Evolutionary conservation across 331 rosid genomes (phyloP).

Genomic region (Rhamnella rubrinervis): DNA sequence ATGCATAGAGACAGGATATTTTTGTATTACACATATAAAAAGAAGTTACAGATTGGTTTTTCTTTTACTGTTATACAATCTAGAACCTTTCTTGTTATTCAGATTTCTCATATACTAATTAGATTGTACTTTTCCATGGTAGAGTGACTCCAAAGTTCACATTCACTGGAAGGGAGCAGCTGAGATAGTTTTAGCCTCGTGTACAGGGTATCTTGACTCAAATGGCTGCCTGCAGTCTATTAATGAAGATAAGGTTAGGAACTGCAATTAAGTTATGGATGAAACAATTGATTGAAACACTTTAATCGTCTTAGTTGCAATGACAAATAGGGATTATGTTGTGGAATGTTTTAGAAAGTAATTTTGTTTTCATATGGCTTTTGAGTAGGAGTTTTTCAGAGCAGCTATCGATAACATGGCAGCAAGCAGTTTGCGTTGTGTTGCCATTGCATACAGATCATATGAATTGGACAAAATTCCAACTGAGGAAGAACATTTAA

Average conservation of each 20-base stretch:
- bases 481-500: slow-evolving; percentile 54
- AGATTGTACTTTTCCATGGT: slow-evolving; percentile 27
- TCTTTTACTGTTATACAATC: too few species aligned
- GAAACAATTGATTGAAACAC: neutral
- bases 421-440: slow-evolving; percentile 84
- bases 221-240: slow-evolving; percentile 55
- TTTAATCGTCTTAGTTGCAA: too few species aligned
- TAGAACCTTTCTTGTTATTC: slow-evolving; percentile 2
- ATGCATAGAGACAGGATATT: too few species aligned
- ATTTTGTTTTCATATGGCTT: slow-evolving; percentile 10
- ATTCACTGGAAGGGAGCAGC: slow-evolving; percentile 99
- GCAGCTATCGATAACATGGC: slow-evolving; percentile 80
- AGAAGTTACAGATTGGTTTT: too few species aligned
- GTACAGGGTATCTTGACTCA: slow-evolving; percentile 68
- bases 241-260: slow-evolving; percentile 65
- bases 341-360: neutral
- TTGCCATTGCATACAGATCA: slow-evolving; percentile 86
- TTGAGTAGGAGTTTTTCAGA: slow-evolving; percentile 57
- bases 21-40: too few species aligned
- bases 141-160: slow-evolving; percentile 68
- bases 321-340: neutral
- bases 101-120: slow-evolving; percentile 15
- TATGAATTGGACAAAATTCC: slow-evolving; percentile 66
- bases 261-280: neutral
- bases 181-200: slow-evolving; percentile 73